These are phyloP conservation scores for Serendipita sp. DNA, from an alignment of 768 basidiomycete species.

Conservation along the genomic window DNA sequence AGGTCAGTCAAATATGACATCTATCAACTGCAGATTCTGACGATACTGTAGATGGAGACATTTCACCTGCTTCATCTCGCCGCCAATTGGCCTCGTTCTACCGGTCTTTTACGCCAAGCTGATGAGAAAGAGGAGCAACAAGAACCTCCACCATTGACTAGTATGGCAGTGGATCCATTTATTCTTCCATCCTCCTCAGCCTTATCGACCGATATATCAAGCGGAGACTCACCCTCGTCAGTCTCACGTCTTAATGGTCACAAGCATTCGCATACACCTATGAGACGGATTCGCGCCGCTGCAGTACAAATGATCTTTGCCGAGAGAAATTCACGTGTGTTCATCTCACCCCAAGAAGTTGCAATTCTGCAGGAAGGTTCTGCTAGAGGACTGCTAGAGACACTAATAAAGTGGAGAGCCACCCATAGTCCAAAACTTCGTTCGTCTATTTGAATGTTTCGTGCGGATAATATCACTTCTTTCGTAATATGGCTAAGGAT, in stretches of 20 bases:
- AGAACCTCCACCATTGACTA: slow-evolving; percentile 27
- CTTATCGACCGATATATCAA: background rate
- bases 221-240: background rate
- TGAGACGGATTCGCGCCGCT: slow-evolving; percentile 46
- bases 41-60: slow-evolving; percentile 56
- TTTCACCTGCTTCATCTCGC: slow-evolving; percentile 72
- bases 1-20: slow-evolving; percentile 27
- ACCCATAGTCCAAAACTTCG: background rate
- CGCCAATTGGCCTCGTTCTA: slow-evolving; percentile 38
- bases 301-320: slow-evolving; percentile 73
- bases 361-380: slow-evolving; percentile 42
- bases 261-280: background rate
- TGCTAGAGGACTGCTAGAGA: slow-evolving; percentile 15
- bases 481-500: too few relatives aligned
- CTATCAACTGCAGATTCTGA: background rate
- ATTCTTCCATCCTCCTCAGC: slow-evolving; percentile 19
- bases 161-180: slow-evolving; percentile 27
- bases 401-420: slow-evolving; percentile 9
- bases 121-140: slow-evolving; percentile 3
- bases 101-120: slow-evolving; percentile 10
- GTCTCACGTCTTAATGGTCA: background rate
- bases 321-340: slow-evolving; percentile 50
- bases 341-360: slow-evolving; percentile 58
- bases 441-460: background rate
- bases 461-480: too few relatives aligned